Evolutionary conservation across 371 early-diverging fungal genomes (phyloP).

Genomic region (Thermomucor indicae-seudaticae): DNA sequence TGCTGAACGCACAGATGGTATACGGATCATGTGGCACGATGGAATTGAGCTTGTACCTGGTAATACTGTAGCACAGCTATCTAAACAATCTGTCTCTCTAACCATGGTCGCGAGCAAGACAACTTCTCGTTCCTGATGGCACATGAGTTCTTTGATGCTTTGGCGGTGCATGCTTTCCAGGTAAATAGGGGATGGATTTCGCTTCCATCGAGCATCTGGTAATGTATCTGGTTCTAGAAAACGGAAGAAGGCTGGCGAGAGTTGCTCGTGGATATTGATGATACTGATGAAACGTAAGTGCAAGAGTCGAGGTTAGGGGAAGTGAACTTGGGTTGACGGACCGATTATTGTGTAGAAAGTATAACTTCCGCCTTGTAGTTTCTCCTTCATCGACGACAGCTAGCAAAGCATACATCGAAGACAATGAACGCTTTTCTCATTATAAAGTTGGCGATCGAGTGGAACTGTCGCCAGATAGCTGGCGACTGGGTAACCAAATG

Average conservation of each 20-base stretch:
- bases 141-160: slow-evolving; percentile 97
- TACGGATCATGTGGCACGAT: slow-evolving; percentile 70
- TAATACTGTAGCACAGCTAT: too few species aligned
- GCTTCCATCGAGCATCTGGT: neutral
- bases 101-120: too few species aligned
- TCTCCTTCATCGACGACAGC: slow-evolving; percentile 68
- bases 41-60: slow-evolving; percentile 63
- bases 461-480: slow-evolving; percentile 84
- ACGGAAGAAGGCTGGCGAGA: slow-evolving; percentile 86
- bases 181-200: slow-evolving; percentile 21
- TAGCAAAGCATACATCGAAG: slow-evolving; percentile 51
- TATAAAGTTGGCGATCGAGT: slow-evolving; percentile 70
- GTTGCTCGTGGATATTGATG: slow-evolving; percentile 82
- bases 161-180: slow-evolving; percentile 87
- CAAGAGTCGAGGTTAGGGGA: neutral
- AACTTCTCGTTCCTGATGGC: slow-evolving; percentile 68
- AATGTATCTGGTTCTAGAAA: slow-evolving; percentile 33
- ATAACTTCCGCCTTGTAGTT: slow-evolving; percentile 78
- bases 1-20: slow-evolving; percentile 45
- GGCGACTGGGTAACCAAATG: slow-evolving; percentile 56
- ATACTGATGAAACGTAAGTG: slow-evolving; percentile 46
- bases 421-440: slow-evolving; percentile 29
- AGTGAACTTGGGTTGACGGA: neutral
- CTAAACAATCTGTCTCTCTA: too few species aligned
- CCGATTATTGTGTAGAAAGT: slow-evolving; percentile 32